Evolutionary conservation across 2,329 filamentous ascomycete genomes (phyloP).

Genomic region (Rutstroemia sp.): DNA sequence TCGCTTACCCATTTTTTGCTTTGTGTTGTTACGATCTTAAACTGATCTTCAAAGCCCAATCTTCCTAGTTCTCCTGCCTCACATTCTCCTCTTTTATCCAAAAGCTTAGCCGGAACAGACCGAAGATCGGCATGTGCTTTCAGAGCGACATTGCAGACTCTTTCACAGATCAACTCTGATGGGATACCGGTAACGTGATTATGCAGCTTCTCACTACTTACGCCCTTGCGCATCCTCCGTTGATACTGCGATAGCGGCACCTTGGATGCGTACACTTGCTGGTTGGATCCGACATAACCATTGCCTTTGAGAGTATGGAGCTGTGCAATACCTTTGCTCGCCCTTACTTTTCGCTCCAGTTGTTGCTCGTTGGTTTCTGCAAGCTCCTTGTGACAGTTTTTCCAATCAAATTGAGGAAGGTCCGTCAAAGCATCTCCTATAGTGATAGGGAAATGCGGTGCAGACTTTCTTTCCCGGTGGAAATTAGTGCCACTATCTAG

Average conservation of each 20-base stretch:
- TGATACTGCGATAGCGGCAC: conserved; percentile 11
- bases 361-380: background rate
- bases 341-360: background rate
- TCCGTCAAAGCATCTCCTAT: conserved; percentile 15
- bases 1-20: background rate
- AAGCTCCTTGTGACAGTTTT: conserved; percentile 1
- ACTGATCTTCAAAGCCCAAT: background rate
- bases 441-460: conserved; percentile 11
- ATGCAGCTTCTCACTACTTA: background rate
- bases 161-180: background rate
- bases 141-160: conserved; percentile 10
- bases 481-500: background rate
- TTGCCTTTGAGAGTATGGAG: background rate
- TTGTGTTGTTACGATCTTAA: conserved; percentile 1
- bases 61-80: background rate
- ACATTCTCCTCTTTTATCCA: too few species aligned
- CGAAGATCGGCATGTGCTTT: conserved; percentile 4
- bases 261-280: conserved; percentile 4
- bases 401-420: conserved; percentile 15
- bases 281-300: background rate
- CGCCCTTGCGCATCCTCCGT: background rate
- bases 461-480: conserved; percentile 6
- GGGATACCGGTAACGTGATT: conserved; percentile 8
- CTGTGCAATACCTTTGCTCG: background rate
- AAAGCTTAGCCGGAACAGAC: background rate